Conservation (phyloP, 108 stramenopile species). For the Bacterosira constricta region DNA sequence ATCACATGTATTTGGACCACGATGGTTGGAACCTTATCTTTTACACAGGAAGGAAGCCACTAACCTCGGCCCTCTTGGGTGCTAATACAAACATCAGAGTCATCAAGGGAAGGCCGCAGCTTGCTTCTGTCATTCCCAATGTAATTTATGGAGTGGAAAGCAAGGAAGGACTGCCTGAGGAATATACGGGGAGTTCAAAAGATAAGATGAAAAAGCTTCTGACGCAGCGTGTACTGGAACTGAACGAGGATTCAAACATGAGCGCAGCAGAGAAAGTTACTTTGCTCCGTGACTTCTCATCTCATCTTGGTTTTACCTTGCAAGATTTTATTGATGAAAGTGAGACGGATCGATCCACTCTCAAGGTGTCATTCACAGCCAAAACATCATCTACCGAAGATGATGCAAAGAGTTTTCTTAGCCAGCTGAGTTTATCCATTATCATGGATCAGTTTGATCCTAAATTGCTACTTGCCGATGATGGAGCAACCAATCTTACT, state of each 20-base stretch:
- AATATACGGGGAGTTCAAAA: slow-evolving; percentile 8
- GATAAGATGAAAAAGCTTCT: slow-evolving; percentile 14
- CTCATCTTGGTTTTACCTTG: slow-evolving; percentile 2
- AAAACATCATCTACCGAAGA: too few species aligned
- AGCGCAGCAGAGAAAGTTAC: slow-evolving; percentile 3
- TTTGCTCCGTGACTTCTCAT: neutral
- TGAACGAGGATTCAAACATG: neutral
- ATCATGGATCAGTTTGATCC: too few species aligned
- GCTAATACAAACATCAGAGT: slow-evolving; percentile 43
- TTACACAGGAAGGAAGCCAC: slow-evolving; percentile 52
- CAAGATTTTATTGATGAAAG: neutral
- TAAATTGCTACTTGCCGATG: too few species aligned
- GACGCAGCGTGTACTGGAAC: neutral
- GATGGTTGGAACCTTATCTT: slow-evolving; percentile 49
- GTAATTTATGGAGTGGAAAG: slow-evolving; percentile 49
- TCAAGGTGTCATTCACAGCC: too few species aligned
- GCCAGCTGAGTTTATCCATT: too few species aligned
- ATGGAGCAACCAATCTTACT: too few species aligned
- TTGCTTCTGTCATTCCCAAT: slow-evolving; percentile 37
- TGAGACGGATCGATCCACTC: too few species aligned
- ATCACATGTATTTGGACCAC: slow-evolving; percentile 46
- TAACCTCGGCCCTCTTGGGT: neutral
- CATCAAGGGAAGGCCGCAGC: slow-evolving; percentile 38
- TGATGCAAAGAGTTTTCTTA: too few species aligned
- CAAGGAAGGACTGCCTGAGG: slow-evolving; percentile 28